Evolutionary conservation across 179 eudicot species (phyloP), one percentile per base, ranked within the genome.

Genomic region (Pouteria campechiana): DNA sequence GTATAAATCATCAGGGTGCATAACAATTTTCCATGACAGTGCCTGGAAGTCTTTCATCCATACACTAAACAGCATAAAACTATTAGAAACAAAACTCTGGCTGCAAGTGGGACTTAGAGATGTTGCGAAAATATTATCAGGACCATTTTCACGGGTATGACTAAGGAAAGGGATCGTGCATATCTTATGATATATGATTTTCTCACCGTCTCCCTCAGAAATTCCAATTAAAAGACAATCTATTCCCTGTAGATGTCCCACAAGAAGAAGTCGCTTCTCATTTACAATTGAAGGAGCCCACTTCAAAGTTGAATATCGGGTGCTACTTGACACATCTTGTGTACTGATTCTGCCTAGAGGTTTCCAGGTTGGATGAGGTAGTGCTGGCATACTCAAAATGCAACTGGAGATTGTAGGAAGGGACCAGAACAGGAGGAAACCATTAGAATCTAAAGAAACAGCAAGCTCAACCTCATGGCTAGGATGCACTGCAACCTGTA

Each of bases 401-500:
- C 70, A 50, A 60, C 34, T 67, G 60, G 75, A 62, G 59, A 42
- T 48, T 32, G 55, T 46, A 45, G 79, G 49, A 54, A 76, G 54
- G 38, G 88, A 77, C 99, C 99, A 92, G 42, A 92, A 73, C 15
- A 87, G 41, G 39, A 87, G 70, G 55, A 60, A 45, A 24, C 96
- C 99, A 63, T 73, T 58, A 32, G 68, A 48, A 61, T 92, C 94
- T 60, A 92, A 63, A 44, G 99, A 92, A 63, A 61, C 92, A 61
- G 88, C 85, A 54, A 86, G 55, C 48, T 72, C 66, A 58, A 48
- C 50, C 48, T 73, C 76, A 48, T 41, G 52, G 45, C 46, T 36
- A 17, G 88, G 83, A 64, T 73, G 96, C 61, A 92, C 72, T 35
- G 80, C 70, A 52, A 92, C 74, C 52, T 92, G 85, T 56, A 83